phyloP scores from a whole-genome alignment of 257 asterid species.

The Solanum arcanum region DNA sequence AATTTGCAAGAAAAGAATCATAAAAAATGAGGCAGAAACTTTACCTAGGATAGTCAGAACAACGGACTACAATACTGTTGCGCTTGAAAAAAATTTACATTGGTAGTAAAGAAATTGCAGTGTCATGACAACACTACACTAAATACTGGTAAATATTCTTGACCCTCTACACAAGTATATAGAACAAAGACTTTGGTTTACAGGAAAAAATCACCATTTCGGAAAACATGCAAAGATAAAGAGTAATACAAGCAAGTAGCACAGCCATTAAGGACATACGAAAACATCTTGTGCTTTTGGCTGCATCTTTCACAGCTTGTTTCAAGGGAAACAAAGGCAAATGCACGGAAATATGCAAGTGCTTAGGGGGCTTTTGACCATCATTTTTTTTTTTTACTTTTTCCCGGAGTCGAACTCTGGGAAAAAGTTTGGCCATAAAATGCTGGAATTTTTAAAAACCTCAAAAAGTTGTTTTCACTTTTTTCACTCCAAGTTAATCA shows the following conservation, averaged over 20 bases:
- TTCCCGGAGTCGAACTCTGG: not conserved
- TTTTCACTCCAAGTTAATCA: not conserved
- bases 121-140: not conserved
- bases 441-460: not conserved
- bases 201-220: not conserved
- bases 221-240: not conserved
- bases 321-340: not conserved
- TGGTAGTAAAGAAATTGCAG: not conserved
- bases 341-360: not conserved
- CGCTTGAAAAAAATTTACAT: not conserved
- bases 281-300: not conserved
- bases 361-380: not conserved
- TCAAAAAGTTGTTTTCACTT: not conserved
- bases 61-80: not conserved
- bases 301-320: not conserved
- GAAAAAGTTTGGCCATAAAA: not conserved
- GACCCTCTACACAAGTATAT: not conserved
- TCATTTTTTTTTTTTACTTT: not conserved
- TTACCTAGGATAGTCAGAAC: not conserved
- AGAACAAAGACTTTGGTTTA: not conserved
- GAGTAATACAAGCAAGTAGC: not conserved
- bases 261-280: not conserved
- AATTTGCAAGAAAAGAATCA: not conserved
- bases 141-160: not conserved
- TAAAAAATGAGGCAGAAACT: not conserved